Evolutionary conservation across 192 early-diverging fungal species (phyloP), one percentile per base, ranked within the genome.

Genomic region (Coemansia sp.): DNA sequence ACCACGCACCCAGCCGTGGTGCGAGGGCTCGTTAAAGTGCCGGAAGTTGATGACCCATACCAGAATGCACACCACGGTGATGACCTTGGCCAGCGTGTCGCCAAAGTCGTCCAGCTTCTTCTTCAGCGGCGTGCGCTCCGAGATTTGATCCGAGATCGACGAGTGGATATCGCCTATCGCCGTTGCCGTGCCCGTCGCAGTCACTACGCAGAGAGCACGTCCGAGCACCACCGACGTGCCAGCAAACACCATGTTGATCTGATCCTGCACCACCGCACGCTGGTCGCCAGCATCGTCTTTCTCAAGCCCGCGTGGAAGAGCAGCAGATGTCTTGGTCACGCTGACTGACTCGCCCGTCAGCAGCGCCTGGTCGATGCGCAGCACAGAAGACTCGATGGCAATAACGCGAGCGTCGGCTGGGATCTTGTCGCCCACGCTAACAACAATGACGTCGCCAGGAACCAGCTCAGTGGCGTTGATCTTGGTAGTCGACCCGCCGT

Each of bases 31-130:
- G 78, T 80, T 88, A 75, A 99, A 99, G 80, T 99, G 97, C 42
- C 94, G 90, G 68, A 99, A 92, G 85, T 99, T 99, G 80, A 98
- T 94, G 38, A 94, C 64, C 96, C 96, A 99, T 51, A 98, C 98
- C 17, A 99, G 86, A n/a, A 98, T 77, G 76, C 98, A 85, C 27
- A 86, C 69, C 8, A 85, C 76, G 12, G 83, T 75, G 72, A 81
- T 82, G 39, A 87, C 86, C 73, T 92, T 92, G 61, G 93, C 92
- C 63, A 93, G 86, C 71, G 78, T 78, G 64, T 95, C 91, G 77
- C 93, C 97, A 89, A 99, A 98, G 53, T 96, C 96, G 75, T 98
- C 96, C 15, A 99, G 86, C 75, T 95, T 93, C 62, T 88, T 86
- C 85, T 99, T 98, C 27, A 99, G 82, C 27, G 98, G 98, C 15